Evolutionary conservation across 2,329 filamentous ascomycete genomes (phyloP), one percentile per base, ranked within the genome.

Genomic region (Phaeosphaeriaceae sp.): DNA sequence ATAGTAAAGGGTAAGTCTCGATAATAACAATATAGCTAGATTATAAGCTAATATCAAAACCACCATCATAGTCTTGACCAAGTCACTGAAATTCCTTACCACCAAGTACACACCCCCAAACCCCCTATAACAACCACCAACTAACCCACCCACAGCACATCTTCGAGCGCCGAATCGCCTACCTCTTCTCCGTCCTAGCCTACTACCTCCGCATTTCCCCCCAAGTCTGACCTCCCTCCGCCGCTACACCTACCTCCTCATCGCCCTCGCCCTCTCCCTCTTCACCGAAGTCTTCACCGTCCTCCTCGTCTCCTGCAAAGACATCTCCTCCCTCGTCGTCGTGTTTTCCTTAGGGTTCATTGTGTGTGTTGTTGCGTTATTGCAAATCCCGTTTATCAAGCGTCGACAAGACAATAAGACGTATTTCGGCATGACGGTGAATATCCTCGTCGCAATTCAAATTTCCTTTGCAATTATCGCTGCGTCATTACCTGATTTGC

Each of bases 171-270:
- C 61, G 65, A 9, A 63, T 74, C n/a, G 64, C 70, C 28, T 74
- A 74, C 54, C 65, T 73, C 28, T 60, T 69, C 26, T 74, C 72
- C 5, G 50, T 75, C 15, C 44, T 74, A 9, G 51, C 66, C 18
- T 73, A 74, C 49, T 70, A 73, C 41, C 55, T 73, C 5, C 65
- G 72, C 37, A 69, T 74, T 74, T 74, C 38, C 70, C 71, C 1
- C 47, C 45, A 3, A 44, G 54, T 5, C 32, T 67, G 34, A 3
- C 32, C 11, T 55, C 46, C 2, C 59, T 66, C 1, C 60, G 61
- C 16, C 43, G 45, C n/a, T 46, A 56, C 13, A 57, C 51, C 39
- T 58, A 63, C 39, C 6, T 59, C 13, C 51, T 68, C 2, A 42
- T 67, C 13, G 23, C 48, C 2, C 47, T 65, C n/a, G 50, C 61